These are phyloP conservation scores for Penicillium sp. DNA, from an alignment of 2,329 filamentous ascomycete species.

Conservation along the genomic window DNA sequence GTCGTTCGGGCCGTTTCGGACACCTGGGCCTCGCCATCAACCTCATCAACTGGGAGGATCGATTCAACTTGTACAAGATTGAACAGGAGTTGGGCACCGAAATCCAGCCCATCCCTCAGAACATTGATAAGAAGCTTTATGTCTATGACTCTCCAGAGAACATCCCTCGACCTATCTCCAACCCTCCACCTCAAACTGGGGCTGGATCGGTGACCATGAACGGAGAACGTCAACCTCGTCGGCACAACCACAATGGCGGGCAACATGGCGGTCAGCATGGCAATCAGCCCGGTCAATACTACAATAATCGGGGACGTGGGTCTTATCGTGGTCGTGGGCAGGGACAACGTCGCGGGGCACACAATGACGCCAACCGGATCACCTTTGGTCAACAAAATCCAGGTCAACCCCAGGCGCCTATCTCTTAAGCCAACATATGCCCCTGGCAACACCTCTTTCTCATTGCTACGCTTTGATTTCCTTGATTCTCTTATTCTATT, in stretches of 20 bases:
- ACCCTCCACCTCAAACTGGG: slow-evolving; percentile 42
- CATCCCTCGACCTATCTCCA: slow-evolving; percentile 79
- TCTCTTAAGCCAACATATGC: slow-evolving; percentile 23
- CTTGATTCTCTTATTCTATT: background rate
- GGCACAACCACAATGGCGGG: slow-evolving; percentile 33
- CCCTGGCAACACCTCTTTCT: background rate
- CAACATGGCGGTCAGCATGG: slow-evolving; percentile 18
- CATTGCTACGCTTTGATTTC: background rate
- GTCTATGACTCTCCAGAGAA: slow-evolving; percentile 96
- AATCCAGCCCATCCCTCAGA: slow-evolving; percentile 90
- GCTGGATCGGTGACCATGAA: slow-evolving; percentile 22
- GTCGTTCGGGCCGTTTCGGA: slow-evolving; percentile 93
- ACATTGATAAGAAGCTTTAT: slow-evolving; percentile 96
- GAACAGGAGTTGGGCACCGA: slow-evolving; percentile 96
- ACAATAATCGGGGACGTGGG: slow-evolving; percentile 40
- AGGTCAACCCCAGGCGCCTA: slow-evolving; percentile 33
- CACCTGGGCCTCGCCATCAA: slow-evolving; percentile 98
- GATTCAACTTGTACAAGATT: slow-evolving; percentile 98
- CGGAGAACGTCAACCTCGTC: slow-evolving; percentile 34
- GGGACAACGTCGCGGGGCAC: slow-evolving; percentile 42
- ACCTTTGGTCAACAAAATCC: slow-evolving; percentile 29
- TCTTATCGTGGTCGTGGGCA: slow-evolving; percentile 47
- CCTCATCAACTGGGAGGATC: slow-evolving; percentile 98
- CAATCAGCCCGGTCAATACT: slow-evolving; percentile 37
- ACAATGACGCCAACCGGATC: slow-evolving; percentile 33